Conservation (phyloP, 2,329 filamentous ascomycete species). For the Colletotrichum tropicale region DNA sequence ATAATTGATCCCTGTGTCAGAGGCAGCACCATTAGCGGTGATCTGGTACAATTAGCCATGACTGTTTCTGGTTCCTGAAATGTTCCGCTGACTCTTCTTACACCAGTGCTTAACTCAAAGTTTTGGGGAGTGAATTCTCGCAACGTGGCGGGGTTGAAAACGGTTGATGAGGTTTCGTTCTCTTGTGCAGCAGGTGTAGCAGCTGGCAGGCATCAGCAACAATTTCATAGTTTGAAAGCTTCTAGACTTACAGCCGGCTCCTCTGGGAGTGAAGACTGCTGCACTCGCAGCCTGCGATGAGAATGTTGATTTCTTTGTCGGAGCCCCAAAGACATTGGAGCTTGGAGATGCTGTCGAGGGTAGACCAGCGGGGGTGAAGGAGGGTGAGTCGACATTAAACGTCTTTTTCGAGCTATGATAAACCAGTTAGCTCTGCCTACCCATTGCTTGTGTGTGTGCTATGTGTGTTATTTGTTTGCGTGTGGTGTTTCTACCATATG, state of each 20-base stretch:
- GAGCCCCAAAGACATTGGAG: constrained; percentile 37
- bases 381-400: constrained; percentile 94
- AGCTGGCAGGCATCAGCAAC: not conserved
- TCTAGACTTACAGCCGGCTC: constrained; percentile 42
- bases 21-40: constrained; percentile 50
- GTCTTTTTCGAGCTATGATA: constrained; percentile 66
- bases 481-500: not conserved
- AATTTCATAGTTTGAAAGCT: not conserved
- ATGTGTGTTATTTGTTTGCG: no score
- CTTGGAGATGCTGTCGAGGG: constrained; percentile 22
- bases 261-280: constrained; percentile 81
- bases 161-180: constrained; percentile 37
- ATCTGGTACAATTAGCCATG: constrained; percentile 29
- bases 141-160: constrained; percentile 62
- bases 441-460: not conserved
- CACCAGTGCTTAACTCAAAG: constrained; percentile 56
- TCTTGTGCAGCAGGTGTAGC: constrained; percentile 33
- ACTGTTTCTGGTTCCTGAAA: not conserved
- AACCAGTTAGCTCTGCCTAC: constrained; percentile 2
- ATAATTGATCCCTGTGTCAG: constrained; percentile 55
- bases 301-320: constrained; percentile 74
- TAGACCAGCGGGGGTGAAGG: constrained; percentile 77
- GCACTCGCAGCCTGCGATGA: constrained; percentile 91
- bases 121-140: constrained; percentile 64
- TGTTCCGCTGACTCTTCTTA: constrained; percentile 33